Evolutionary conservation across 768 basidiomycete species (phyloP).

Genomic region (Clitopilus hobsonii): DNA sequence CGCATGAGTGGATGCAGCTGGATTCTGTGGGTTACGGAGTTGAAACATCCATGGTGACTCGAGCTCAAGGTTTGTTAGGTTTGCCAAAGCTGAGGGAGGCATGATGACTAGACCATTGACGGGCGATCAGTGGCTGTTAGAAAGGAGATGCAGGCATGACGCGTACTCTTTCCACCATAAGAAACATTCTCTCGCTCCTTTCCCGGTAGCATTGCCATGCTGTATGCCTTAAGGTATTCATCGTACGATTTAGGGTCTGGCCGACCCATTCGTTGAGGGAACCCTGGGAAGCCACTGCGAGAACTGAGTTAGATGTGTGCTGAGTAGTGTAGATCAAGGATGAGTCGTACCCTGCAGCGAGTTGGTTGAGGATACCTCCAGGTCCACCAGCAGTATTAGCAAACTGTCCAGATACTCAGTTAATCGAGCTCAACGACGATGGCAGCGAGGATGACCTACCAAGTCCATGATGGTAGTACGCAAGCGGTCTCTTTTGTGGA

Average conservation of each 20-base stretch:
- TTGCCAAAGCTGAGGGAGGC: conserved; percentile 92
- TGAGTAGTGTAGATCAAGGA: not conserved
- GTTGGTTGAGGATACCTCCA: conserved; percentile 58
- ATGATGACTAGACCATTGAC: conserved; percentile 69
- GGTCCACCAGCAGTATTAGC: conserved; percentile 51
- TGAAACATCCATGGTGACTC: conserved; percentile 96
- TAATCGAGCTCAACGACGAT: not conserved
- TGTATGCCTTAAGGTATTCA: conserved; percentile 92
- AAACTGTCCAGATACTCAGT: conserved; percentile 22
- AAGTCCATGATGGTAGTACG: conserved; percentile 33
- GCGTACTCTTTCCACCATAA: conserved; percentile 92
- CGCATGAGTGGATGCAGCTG: conserved; percentile 84
- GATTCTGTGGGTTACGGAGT: conserved; percentile 84
- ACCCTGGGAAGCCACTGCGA: conserved; percentile 49
- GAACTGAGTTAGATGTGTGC: conserved; percentile 5
- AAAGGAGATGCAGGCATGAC: conserved; percentile 12
- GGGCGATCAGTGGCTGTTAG: conserved; percentile 6
- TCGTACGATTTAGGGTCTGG: conserved; percentile 76
- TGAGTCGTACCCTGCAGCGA: conserved; percentile 45
- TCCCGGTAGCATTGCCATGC: conserved; percentile 89
- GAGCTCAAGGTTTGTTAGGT: conserved; percentile 81
- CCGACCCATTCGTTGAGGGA: conserved; percentile 39
- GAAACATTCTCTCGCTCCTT: conserved; percentile 86
- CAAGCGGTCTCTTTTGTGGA: not conserved
- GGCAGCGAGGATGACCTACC: conserved; percentile 23